Evolutionary conservation across 1,139 yeast species (phyloP).

Genomic region (Pichia cactophila): DNA sequence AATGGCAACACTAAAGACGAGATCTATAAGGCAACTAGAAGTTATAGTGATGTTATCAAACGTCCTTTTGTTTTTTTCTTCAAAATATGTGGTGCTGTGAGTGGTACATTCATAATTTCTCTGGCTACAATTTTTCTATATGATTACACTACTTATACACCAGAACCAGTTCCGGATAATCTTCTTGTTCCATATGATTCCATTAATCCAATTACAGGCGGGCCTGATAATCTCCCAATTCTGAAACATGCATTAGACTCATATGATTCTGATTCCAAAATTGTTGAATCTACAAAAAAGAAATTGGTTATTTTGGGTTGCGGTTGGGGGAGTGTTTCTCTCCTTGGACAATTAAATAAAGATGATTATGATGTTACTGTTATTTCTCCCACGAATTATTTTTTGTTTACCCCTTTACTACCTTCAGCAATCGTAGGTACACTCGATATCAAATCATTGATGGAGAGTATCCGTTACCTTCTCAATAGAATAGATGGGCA

Average conservation of each 20-base stretch:
- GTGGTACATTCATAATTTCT: slow-evolving; percentile 32
- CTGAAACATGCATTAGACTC: slow-evolving; percentile 45
- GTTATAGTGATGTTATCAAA: background rate
- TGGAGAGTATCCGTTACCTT: slow-evolving; percentile 51
- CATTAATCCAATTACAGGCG: slow-evolving; percentile 48
- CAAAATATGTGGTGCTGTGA: slow-evolving; percentile 34
- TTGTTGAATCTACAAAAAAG: slow-evolving; percentile 37
- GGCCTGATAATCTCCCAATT: slow-evolving; percentile 60
- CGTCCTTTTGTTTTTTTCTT: slow-evolving; percentile 12
- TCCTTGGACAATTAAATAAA: slow-evolving; percentile 37
- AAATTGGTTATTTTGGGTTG: slow-evolving; percentile 50
- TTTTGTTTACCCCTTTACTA: slow-evolving; percentile 50
- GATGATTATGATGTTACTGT: slow-evolving; percentile 52
- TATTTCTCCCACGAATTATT: slow-evolving; percentile 54
- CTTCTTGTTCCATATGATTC: slow-evolving; percentile 39
- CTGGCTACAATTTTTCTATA: slow-evolving; percentile 46
- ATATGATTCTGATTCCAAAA: slow-evolving; percentile 39
- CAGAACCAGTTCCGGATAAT: slow-evolving; percentile 23
- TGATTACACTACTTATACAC: slow-evolving; percentile 50
- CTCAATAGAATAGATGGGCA: slow-evolving; percentile 44
- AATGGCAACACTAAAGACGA: background rate
- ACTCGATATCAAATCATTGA: slow-evolving; percentile 43
- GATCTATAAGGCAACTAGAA: background rate
- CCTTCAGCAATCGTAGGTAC: slow-evolving; percentile 60
- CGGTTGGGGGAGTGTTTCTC: slow-evolving; percentile 54